Percentiles rank a stretch among this genome's conserved stretches.
Evolutionary conservation across 2,329 filamentous ascomycete genomes (phyloP).

Genomic region (Pyricularia pennisetigena): DNA sequence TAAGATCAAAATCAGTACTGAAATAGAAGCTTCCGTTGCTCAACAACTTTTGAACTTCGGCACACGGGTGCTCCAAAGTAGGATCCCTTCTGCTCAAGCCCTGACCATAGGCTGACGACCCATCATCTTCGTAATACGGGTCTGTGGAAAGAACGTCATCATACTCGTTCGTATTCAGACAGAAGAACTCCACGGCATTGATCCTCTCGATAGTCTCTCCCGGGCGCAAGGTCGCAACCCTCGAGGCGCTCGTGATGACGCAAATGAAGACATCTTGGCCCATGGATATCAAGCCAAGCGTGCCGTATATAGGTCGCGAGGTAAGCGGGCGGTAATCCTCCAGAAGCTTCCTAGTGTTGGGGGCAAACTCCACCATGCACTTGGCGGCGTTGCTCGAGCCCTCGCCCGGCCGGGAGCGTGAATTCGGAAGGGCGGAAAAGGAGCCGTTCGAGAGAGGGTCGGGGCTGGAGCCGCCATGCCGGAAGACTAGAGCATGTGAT

Average conservation of each 20-base stretch:
- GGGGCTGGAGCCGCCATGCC: conserved; percentile 59
- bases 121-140: conserved; percentile 40
- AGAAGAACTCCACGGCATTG: conserved; percentile 82
- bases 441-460: conserved; percentile 45
- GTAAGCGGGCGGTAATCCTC: conserved; percentile 69
- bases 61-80: conserved; percentile 75
- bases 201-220: conserved; percentile 88
- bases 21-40: conserved; percentile 96
- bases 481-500: conserved; percentile 74
- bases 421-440: conserved; percentile 39
- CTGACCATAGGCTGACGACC: conserved; percentile 36
- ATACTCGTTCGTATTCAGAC: conserved; percentile 77
- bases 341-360: conserved; percentile 54
- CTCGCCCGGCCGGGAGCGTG: conserved; percentile 30
- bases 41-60: conserved; percentile 83
- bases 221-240: conserved; percentile 73
- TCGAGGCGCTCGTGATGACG: conserved; percentile 70
- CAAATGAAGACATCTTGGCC: conserved; percentile 82
- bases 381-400: conserved; percentile 28
- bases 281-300: conserved; percentile 77
- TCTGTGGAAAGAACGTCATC: conserved; percentile 61
- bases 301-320: conserved; percentile 69
- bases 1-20: conserved; percentile 95
- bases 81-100: conserved; percentile 56
- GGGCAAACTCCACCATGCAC: conserved; percentile 84